Conservation (phyloP, 2,329 filamentous ascomycete species). For the Macrophomina phaseolina region DNA sequence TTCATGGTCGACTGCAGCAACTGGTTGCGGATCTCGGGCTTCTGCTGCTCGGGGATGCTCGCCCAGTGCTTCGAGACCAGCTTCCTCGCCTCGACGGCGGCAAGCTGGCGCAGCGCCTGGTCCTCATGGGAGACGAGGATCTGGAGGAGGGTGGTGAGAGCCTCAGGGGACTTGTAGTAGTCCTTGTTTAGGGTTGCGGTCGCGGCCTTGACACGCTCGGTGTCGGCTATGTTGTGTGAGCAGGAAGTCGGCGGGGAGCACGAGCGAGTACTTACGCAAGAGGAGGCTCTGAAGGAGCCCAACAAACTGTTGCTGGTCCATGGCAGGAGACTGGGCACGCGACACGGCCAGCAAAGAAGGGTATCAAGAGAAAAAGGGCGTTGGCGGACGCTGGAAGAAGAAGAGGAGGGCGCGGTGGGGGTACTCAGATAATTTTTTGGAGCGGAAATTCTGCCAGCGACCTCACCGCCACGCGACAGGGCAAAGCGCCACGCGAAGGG, state of each 20-base stretch:
- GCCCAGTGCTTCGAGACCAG: conserved; percentile 87
- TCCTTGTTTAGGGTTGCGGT: conserved; percentile 90
- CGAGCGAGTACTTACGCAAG: conserved; percentile 69
- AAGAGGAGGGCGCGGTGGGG: conserved; percentile 17
- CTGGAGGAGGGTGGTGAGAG: conserved; percentile 84
- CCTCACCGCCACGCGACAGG: conserved; percentile 8
- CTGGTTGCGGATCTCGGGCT: conserved; percentile 78
- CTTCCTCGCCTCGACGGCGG: conserved; percentile 86
- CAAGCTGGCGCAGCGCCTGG: conserved; percentile 78
- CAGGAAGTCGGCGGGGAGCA: conserved; percentile 40
- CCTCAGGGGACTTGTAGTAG: conserved; percentile 86
- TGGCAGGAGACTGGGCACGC: conserved; percentile 42
- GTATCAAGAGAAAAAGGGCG: conserved; percentile 26
- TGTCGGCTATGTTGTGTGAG: conserved; percentile 69
- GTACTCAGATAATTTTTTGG: conserved; percentile 21
- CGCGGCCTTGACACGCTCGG: conserved; percentile 75
- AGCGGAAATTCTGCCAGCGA: conserved; percentile 25
- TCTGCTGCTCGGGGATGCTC: conserved; percentile 73
- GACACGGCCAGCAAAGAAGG: conserved; percentile 16
- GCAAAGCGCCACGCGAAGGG: background rate
- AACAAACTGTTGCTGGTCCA: conserved; percentile 85
- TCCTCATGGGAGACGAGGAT: conserved; percentile 79
- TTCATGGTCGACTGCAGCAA: conserved; percentile 83
- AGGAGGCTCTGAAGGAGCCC: conserved; percentile 86
- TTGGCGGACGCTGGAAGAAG: conserved; percentile 2